A percentile compares a stretch with the other conserved stretches of the same genome.
Evolutionary conservation across 2,329 filamentous ascomycete species (phyloP).

Genomic region (Rutstroemia sp.): DNA sequence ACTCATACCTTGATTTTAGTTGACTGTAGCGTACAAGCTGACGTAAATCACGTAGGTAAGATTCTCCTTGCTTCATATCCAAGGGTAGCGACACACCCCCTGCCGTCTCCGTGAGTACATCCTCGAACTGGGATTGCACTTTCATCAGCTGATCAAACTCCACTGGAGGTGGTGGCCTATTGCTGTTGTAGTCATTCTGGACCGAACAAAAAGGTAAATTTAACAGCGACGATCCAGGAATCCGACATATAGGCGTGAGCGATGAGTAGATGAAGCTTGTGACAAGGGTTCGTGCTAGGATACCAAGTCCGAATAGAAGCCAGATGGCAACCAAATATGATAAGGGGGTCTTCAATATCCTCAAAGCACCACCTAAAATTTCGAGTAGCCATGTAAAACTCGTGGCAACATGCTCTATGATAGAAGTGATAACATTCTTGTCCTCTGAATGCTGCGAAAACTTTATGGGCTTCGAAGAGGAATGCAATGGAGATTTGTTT

Average conservation of each 20-base stretch:
- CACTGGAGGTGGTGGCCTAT: constrained; percentile 23
- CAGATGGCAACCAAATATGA: constrained; percentile 55
- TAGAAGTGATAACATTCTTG: constrained; percentile 10
- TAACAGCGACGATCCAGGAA: constrained; percentile 57
- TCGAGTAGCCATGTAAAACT: constrained; percentile 43
- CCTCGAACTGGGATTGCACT: constrained; percentile 69
- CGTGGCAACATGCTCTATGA: constrained; percentile 14
- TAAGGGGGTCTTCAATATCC: constrained; percentile 56
- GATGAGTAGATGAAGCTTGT: constrained; percentile 53
- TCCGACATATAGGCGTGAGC: constrained; percentile 60
- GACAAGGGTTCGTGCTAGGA: constrained; percentile 54
- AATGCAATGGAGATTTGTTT: not conserved
- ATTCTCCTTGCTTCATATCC: constrained; percentile 73
- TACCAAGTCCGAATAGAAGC: constrained; percentile 49
- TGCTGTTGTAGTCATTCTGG: constrained; percentile 18
- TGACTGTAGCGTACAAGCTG: constrained; percentile 64
- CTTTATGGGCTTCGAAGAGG: not conserved
- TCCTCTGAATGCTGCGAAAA: not conserved
- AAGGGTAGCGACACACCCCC: constrained; percentile 61
- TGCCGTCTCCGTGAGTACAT: constrained; percentile 61
- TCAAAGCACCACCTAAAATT: constrained; percentile 51
- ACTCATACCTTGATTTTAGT: constrained; percentile 44
- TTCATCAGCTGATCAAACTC: constrained; percentile 71
- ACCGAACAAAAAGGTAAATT: constrained; percentile 56
- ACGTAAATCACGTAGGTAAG: constrained; percentile 65